Evolutionary conservation across 441 rosid genomes (phyloP).

Genomic region (Gossypium davidsonii): DNA sequence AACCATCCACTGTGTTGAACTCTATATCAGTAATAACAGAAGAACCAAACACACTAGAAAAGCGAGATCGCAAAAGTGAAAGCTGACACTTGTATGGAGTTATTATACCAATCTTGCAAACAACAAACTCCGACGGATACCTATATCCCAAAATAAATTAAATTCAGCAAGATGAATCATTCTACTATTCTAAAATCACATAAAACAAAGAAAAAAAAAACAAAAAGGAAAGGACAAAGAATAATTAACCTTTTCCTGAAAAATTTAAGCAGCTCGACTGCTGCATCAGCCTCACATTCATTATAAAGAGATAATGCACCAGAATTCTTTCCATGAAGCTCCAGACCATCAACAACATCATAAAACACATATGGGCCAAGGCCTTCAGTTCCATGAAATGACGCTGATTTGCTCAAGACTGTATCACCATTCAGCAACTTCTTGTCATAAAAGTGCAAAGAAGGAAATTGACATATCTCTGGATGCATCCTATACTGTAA

Average conservation of each 20-base stretch:
- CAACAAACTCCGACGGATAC: conserved; percentile 73
- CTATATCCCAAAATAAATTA: conserved; percentile 29
- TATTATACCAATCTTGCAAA: conserved; percentile 78
- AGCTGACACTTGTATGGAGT: conserved; percentile 94
- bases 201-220: neutral
- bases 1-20: conserved; percentile 91
- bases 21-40: conserved; percentile 72
- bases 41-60: conserved; percentile 73
- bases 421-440: conserved; percentile 76
- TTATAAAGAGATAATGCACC: conserved; percentile 75
- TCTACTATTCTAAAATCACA: conserved; percentile 6
- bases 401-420: conserved; percentile 59
- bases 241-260: conserved; percentile 53
- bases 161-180: conserved; percentile 15
- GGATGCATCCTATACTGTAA: conserved; percentile 99
- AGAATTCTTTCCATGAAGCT: conserved; percentile 68
- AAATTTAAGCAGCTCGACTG: conserved; percentile 65
- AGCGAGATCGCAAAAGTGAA: conserved; percentile 69
- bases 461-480: conserved; percentile 83
- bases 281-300: conserved; percentile 90
- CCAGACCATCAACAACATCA: conserved; percentile 78
- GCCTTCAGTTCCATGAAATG: conserved; percentile 60
- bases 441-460: conserved; percentile 81
- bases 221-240: neutral
- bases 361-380: conserved; percentile 83